These are phyloP conservation scores for Diaporthe nobilis DNA, from an alignment of 2,329 filamentous ascomycete genomes.

Conservation along the genomic window DNA sequence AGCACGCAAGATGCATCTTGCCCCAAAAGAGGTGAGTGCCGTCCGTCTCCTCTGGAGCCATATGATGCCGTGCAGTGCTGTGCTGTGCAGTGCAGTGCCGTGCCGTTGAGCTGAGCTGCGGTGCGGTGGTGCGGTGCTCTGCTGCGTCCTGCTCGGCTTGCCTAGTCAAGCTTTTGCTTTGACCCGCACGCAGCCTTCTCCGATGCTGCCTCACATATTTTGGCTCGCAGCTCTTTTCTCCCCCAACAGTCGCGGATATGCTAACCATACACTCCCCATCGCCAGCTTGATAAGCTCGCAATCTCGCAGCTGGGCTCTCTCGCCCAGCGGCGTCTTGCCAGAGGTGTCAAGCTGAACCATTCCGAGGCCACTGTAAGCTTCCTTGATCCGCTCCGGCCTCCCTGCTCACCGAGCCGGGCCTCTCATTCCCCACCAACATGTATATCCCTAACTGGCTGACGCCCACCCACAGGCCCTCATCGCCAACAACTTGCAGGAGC, in stretches of 20 bases:
- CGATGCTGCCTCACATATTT: not conserved
- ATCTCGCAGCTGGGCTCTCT: conserved; percentile 91
- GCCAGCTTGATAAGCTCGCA: conserved; percentile 93
- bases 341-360: conserved; percentile 91
- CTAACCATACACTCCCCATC: conserved; percentile 31
- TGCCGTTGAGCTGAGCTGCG: not conserved
- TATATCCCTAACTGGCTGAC: conserved; percentile 18
- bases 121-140: not conserved
- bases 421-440: not conserved
- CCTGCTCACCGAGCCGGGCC: not conserved
- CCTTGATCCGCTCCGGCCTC: conserved; percentile 6
- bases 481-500: conserved; percentile 91
- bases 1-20: conserved; percentile 52
- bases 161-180: conserved; percentile 35
- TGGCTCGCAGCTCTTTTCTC: not conserved
- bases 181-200: conserved; percentile 23
- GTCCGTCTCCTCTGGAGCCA: conserved; percentile 4
- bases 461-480: conserved; percentile 74
- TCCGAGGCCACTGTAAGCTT: conserved; percentile 81
- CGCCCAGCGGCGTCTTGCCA: conserved; percentile 88
- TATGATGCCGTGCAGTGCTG: conserved; percentile 1
- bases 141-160: conserved; percentile 33
- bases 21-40: conserved; percentile 53
- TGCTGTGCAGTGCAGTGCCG: conserved; percentile 14
- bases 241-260: conserved; percentile 2